Base-by-base conservation (phyloP, 1,284 basidiomycete species). In the Retiboletus flavoniger region DNA sequence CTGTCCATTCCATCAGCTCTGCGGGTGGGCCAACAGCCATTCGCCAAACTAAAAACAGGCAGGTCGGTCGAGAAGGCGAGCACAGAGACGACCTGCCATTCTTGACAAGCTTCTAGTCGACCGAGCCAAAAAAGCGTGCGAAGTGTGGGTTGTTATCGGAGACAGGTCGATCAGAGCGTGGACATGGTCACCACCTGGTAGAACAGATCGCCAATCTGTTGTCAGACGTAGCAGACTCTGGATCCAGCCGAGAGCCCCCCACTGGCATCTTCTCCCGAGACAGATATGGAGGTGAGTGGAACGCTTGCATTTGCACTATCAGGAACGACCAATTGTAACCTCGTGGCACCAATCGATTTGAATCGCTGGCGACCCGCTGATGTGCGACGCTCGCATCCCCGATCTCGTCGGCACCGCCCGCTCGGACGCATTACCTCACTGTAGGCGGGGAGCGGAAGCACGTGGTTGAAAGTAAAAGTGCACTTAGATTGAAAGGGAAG, bases 371-470 rank as follows among this genome's bases (percentile, higher is more conserved):
- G 47, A 57, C 35, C 35, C 58, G 47, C 34, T 53, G 61, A 60
- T 16, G 54, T 60, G 63, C 65, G 65, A 67, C 9, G 4, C 19
- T 64, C 65, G 64, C 49, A 66, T 9, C 31, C 47, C 61, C 62
- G 65, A 35, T 42, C 38, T 44, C 5, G 49, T 41, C 61, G 61
- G 61, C 24, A 35, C 35, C 51, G 39, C 48, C 41, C 40, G 53
- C 36, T 8, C 19, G n/a, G 7, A 19, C 21, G 31, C 1, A 8
- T 50, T 47, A 55, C 53, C 50, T 59, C 47, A 59, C 39, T n/a
- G 24, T 50, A 51, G 16, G 28, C 17, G 28, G 32, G 32, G 34
- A 9, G 17, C 24, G 19, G 14, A 21, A 10, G n/a, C 45, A 62
- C 46, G 46, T 47, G 46, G 46, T 24, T 13, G n/a, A n/a, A n/a